Evolutionary conservation across 257 asterid genomes (phyloP), one percentile per base, ranked within the genome.

Genomic region (Avicennia marina): DNA sequence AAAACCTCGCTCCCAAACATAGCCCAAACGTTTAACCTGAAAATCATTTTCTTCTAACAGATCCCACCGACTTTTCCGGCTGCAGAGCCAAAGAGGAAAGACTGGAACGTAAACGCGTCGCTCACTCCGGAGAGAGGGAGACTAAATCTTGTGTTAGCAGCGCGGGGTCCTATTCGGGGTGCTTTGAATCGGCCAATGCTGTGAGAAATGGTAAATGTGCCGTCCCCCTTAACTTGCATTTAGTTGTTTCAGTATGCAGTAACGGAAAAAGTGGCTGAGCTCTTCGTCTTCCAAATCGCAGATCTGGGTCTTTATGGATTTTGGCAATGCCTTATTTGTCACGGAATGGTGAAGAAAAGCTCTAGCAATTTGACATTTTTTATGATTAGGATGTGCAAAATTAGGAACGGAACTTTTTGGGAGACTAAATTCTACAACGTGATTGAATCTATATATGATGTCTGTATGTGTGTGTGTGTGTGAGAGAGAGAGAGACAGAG

Each of bases 121-220:
- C n/a, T n/a, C 64, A 25, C 48, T 27, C 16, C 29, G 12, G 54
- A 48, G 15, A 21, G 32, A 41, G 12, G 24, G 41, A 17, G 9
- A 46, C 18, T 3, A 11, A 15, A 21, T 9, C 26, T 3, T 8
- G 16, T 36, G 11, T 1, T 0, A 9, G 12, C 19, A 13, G 38
- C 25, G 10, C 6, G n/a, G 21, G 7, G 16, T 31, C 25, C 25
- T 39, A 2, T 1, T n/a, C 46, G 33, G 11, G 27, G 47, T 46
- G 52, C 2, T 17, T 51, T 22, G 67, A 40, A 44, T 54, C 1
- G 68, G 63, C 53, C 38, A 40, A 62, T 62, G 64, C 58, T 54
- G 40, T 34, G 36, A 45, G 46, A 41, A 63, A 69, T 69, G 75
- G 75, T 69, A 63, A 56, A 36, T 62, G 24, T 63, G 26, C 32